Conservation (phyloP, 1,284 basidiomycete species). For the Cryptococcus sp. region DNA sequence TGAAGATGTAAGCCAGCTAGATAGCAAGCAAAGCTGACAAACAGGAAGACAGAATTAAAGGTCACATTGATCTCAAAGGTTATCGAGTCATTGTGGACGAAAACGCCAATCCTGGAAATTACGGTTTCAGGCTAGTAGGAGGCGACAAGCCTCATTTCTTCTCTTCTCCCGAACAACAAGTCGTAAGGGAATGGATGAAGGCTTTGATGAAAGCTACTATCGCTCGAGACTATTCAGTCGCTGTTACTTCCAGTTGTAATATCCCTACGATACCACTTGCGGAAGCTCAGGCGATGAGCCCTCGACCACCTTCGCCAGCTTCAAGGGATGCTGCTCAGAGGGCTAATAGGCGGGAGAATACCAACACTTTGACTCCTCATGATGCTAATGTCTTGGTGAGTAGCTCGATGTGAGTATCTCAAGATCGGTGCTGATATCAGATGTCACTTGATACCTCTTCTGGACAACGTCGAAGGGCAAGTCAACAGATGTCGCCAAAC, state of each 20-base stretch:
- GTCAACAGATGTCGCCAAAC: conserved; percentile 5
- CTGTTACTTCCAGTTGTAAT: conserved; percentile 94
- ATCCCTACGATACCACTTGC: conserved; percentile 93
- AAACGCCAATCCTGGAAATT: conserved; percentile 83
- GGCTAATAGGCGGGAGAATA: conserved; percentile 79
- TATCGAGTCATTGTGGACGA: conserved; percentile 94
- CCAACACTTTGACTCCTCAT: conserved; percentile 79
- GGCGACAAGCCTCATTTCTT: conserved; percentile 90
- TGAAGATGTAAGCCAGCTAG: conserved; percentile 57
- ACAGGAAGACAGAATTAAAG: conserved; percentile 90
- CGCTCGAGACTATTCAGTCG: conserved; percentile 80
- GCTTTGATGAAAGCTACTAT: conserved; percentile 99
- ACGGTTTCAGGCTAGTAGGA: conserved; percentile 93
- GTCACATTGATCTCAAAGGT: conserved; percentile 84
- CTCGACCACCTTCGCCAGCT: conserved; percentile 86
- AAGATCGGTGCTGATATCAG: conserved; percentile 31
- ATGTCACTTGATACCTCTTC: conserved; percentile 44
- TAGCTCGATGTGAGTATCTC: conserved; percentile 35
- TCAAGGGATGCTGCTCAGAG: conserved; percentile 84
- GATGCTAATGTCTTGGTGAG: conserved; percentile 80
- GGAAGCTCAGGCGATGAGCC: conserved; percentile 93
- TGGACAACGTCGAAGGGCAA: conserved; percentile 18
- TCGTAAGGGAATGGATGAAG: conserved; percentile 98
- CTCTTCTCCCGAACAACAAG: conserved; percentile 76
- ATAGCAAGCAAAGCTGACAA: conserved; percentile 14